Evolutionary conservation across 164 flowering plant genomes (phyloP).

Genomic region (Tinospora cordifolia): DNA sequence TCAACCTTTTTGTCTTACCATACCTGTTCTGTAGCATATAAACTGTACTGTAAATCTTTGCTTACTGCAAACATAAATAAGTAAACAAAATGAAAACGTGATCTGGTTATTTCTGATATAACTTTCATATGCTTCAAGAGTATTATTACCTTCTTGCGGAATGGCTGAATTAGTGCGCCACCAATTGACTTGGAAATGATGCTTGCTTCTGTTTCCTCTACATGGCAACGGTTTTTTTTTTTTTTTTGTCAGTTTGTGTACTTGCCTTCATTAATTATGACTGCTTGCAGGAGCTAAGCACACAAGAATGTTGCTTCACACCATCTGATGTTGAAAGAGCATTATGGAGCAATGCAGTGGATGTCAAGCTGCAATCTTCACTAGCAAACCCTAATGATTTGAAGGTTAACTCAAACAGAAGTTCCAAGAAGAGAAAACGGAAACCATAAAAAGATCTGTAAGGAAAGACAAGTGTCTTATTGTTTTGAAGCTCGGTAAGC

Average conservation of each 20-base stretch:
- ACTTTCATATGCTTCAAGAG: no score
- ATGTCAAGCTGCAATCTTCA: slow-evolving; percentile 28
- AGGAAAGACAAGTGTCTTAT: background rate
- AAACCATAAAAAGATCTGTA: slow-evolving; percentile 22
- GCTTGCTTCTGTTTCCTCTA: no score
- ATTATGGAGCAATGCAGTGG: slow-evolving; percentile 64
- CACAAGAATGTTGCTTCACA: slow-evolving; percentile 39
- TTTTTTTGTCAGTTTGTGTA: background rate
- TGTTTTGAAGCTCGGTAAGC: background rate
- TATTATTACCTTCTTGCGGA: background rate
- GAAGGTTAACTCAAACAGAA: slow-evolving; percentile 22
- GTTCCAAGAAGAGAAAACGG: slow-evolving; percentile 48
- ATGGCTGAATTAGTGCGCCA: background rate
- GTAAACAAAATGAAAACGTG: no score
- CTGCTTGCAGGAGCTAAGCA: slow-evolving; percentile 51
- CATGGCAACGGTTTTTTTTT: background rate
- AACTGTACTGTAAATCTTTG: no score
- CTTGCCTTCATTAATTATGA: background rate
- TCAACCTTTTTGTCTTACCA: no score
- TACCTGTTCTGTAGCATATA: no score
- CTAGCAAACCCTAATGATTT: slow-evolving; percentile 14
- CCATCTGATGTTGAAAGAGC: slow-evolving; percentile 87
- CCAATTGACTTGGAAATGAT: background rate
- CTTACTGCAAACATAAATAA: no score
- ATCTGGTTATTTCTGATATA: background rate